phyloP scores from a whole-genome alignment of 2,329 filamentous ascomycete species.

The Colletotrichum limetticola region DNA sequence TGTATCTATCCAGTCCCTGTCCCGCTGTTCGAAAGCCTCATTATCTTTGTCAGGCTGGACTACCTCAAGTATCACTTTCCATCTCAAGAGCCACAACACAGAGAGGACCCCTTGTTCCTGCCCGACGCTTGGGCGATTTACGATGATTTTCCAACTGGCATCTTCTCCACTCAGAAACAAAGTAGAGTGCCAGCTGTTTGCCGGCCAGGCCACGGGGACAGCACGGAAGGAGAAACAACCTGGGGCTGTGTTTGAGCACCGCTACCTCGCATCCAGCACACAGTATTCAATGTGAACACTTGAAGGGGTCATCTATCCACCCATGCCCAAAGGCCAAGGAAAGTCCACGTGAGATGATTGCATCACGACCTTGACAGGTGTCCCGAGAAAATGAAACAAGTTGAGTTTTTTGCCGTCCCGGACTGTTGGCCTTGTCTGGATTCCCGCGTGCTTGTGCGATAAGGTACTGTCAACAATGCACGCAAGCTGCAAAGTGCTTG shows the following conservation, averaged over 20 bases:
- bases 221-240: slow-evolving; percentile 19
- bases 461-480: slow-evolving; percentile 31
- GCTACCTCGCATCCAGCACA: neutral
- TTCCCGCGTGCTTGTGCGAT: slow-evolving; percentile 6
- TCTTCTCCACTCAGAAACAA: slow-evolving; percentile 21
- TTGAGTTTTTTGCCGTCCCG: neutral
- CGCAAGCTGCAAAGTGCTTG: slow-evolving; percentile 21
- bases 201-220: slow-evolving; percentile 7
- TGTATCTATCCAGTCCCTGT: neutral
- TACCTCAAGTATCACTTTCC: neutral
- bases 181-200: neutral
- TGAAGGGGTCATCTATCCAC: neutral
- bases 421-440: neutral
- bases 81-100: neutral
- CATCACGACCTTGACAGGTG: slow-evolving; percentile 21
- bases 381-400: slow-evolving; percentile 19
- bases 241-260: slow-evolving; percentile 13
- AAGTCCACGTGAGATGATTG: neutral
- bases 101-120: slow-evolving; percentile 9
- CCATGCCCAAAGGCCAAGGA: neutral
- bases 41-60: neutral
- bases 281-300: too few relatives aligned
- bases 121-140: neutral
- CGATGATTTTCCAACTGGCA: slow-evolving; percentile 1
- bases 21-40: too few relatives aligned